Percentiles rank a stretch among this genome's conserved stretches.
These are phyloP conservation scores for Parsonsia alboflavescens DNA, from an alignment of 257 asterid species.

Conservation along the genomic window DNA sequence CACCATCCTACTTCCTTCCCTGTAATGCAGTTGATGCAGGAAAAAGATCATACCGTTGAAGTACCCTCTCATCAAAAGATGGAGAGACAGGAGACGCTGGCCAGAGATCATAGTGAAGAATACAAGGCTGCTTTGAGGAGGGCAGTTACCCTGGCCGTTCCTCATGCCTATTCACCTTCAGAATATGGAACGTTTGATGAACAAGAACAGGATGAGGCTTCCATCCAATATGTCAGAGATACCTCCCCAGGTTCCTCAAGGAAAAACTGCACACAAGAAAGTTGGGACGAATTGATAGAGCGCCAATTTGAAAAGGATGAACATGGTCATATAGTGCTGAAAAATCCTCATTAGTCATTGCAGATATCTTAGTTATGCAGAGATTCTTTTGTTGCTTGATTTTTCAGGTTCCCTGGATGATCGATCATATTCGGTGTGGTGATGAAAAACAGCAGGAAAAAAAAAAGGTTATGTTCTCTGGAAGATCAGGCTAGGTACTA, in stretches of 20 bases:
- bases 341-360: conserved; percentile 25
- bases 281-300: conserved; percentile 77
- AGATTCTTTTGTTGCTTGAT: not conserved
- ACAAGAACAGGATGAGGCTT: conserved; percentile 21
- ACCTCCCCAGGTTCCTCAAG: conserved; percentile 50
- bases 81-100: conserved; percentile 67
- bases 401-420: not conserved
- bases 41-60: conserved; percentile 44
- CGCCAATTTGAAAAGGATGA: conserved; percentile 67
- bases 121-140: conserved; percentile 63
- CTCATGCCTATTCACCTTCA: conserved; percentile 67
- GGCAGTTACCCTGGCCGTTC: conserved; percentile 66
- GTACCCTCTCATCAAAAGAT: conserved; percentile 66
- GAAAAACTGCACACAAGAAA: conserved; percentile 37
- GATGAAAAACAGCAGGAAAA: not conserved
- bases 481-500: too few relatives aligned
- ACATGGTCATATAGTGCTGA: conserved; percentile 48
- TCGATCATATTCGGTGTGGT: not conserved
- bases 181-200: conserved; percentile 68
- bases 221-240: conserved; percentile 23
- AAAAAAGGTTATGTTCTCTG: not conserved
- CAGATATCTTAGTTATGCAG: conserved; percentile 7
- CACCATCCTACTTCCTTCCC: not conserved
- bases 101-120: conserved; percentile 59
- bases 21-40: conserved; percentile 44